These are phyloP conservation scores for Thelonectria discophora DNA, from an alignment of 2,329 filamentous ascomycete genomes.

Conservation along the genomic window DNA sequence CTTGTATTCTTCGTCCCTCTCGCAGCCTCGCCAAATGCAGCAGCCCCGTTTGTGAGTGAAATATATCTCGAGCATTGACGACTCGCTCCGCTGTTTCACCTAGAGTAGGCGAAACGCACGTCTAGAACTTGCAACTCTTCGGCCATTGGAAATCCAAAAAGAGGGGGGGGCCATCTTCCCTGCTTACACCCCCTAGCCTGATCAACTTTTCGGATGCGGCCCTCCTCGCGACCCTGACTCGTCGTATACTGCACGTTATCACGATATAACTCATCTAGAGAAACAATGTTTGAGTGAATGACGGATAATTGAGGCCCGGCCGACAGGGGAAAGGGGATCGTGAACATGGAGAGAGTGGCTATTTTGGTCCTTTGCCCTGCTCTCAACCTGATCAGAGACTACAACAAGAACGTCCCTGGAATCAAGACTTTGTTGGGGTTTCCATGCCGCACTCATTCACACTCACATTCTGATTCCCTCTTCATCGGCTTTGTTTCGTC, in stretches of 20 bases:
- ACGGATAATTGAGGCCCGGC: neutral
- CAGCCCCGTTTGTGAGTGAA: neutral
- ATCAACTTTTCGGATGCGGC: no score
- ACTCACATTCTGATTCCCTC: neutral
- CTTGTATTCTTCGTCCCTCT: neutral
- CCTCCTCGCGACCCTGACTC: neutral
- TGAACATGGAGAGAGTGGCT: slow-evolving; percentile 7
- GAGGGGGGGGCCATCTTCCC: slow-evolving; percentile 3
- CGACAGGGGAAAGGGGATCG: neutral
- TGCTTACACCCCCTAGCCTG: slow-evolving; percentile 8
- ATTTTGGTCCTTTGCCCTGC: slow-evolving; percentile 18
- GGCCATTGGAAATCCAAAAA: slow-evolving; percentile 14
- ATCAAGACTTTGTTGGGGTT: slow-evolving; percentile 10
- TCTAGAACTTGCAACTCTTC: slow-evolving; percentile 18
- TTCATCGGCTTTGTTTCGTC: neutral
- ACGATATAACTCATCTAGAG: neutral
- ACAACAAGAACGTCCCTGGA: slow-evolving; percentile 16
- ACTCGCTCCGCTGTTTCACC: slow-evolving; percentile 38
- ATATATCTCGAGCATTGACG: slow-evolving; percentile 12
- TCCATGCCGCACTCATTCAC: slow-evolving; percentile 3
- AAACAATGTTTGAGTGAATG: neutral
- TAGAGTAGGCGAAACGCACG: slow-evolving; percentile 38
- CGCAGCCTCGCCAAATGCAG: slow-evolving; percentile 7
- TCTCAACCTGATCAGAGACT: no score
- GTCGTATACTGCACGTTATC: neutral